Percentiles rank a stretch among this genome's conserved stretches.
phyloP scores from a whole-genome alignment of 495 filamentous ascomycete genomes.

The Penicillium canescens region DNA sequence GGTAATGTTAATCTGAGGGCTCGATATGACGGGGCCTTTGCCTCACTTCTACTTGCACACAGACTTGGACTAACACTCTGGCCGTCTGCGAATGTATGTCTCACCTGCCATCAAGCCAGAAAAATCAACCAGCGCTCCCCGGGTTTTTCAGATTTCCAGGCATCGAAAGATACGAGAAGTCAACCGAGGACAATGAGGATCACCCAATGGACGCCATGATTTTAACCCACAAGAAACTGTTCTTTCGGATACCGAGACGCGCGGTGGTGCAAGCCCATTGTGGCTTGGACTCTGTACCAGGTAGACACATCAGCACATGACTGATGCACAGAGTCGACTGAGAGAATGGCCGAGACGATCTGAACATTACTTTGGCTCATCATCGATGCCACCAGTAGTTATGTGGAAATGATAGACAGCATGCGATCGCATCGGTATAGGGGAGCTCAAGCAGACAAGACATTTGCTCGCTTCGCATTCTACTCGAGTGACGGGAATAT shows the following conservation, averaged over 20 bases:
- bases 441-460: neutral
- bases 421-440: neutral
- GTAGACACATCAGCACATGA: too few relatives aligned
- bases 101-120: neutral
- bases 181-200: too few relatives aligned
- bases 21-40: neutral
- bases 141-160: too few relatives aligned
- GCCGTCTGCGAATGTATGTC: neutral
- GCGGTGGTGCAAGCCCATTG: too few relatives aligned
- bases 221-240: too few relatives aligned
- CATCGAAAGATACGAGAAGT: too few relatives aligned
- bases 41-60: slow-evolving; percentile 1
- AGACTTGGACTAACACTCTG: neutral
- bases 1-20: neutral
- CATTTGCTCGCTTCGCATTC: neutral
- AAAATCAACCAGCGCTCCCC: neutral
- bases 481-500: neutral
- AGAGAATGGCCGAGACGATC: too few relatives aligned
- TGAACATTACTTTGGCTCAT: neutral
- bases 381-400: neutral
- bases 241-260: too few relatives aligned
- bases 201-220: too few relatives aligned
- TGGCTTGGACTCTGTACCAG: too few relatives aligned
- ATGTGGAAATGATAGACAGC: neutral
- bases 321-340: too few relatives aligned